These are phyloP conservation scores for Pyricularia pennisetigena DNA, from an alignment of 2,329 filamentous ascomycete genomes.

Conservation along the genomic window DNA sequence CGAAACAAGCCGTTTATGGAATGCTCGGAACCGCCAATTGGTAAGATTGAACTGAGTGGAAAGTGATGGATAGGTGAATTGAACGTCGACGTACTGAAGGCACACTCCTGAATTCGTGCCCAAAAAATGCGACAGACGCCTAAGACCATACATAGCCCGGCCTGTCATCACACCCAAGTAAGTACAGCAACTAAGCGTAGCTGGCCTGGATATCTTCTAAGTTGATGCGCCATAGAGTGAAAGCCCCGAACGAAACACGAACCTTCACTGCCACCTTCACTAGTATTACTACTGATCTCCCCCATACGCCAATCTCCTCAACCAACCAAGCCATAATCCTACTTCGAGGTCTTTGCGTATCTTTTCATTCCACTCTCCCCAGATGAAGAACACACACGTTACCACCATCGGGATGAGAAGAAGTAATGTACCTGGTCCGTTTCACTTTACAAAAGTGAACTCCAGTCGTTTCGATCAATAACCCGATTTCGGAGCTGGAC, in stretches of 20 bases:
- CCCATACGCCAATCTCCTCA: background rate
- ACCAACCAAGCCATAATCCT: background rate
- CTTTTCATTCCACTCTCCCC: background rate
- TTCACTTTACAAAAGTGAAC: background rate
- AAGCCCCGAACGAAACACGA: background rate
- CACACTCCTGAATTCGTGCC: background rate
- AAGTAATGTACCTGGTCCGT: background rate
- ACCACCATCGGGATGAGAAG: background rate
- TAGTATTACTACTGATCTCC: background rate
- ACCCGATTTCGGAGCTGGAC: slow-evolving; percentile 4
- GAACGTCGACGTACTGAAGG: background rate
- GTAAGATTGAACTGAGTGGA: background rate
- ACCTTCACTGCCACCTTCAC: background rate
- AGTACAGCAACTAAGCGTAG: background rate
- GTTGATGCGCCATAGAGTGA: background rate
- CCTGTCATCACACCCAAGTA: background rate
- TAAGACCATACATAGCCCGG: background rate
- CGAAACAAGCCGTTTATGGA: background rate
- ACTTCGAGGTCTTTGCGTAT: background rate
- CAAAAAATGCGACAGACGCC: background rate
- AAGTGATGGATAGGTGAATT: background rate
- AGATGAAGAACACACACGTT: background rate
- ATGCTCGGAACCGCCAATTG: background rate
- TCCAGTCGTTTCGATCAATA: slow-evolving; percentile 3
- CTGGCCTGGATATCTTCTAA: background rate